Percentiles rank a stretch among this genome's conserved stretches.
These are phyloP conservation scores for Barnettozyma pratensis DNA, from an alignment of 805 yeast species.

Conservation along the genomic window DNA sequence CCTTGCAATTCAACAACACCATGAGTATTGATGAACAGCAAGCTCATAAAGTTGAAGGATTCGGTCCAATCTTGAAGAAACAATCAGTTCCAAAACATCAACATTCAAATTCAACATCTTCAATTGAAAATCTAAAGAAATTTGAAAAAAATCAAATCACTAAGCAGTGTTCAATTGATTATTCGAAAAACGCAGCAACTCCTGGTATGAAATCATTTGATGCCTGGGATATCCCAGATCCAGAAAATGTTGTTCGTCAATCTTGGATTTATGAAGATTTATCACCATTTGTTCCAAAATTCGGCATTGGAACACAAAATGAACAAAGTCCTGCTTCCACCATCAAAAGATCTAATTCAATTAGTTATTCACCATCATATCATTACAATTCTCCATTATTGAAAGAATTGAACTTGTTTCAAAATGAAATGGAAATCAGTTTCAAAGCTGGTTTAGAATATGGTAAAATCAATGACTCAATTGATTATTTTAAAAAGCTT, in stretches of 20 bases:
- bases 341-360: conserved; percentile 6
- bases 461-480: conserved; percentile 6
- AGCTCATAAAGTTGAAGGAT: background rate
- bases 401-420: conserved; percentile 8
- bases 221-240: conserved; percentile 22
- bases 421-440: conserved; percentile 9
- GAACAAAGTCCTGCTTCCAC: background rate
- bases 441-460: conserved; percentile 7
- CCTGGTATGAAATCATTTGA: conserved; percentile 3
- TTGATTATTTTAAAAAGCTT: conserved; percentile 11
- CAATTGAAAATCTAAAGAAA: conserved; percentile 19
- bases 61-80: background rate
- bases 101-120: conserved; percentile 13
- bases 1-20: conserved; percentile 8
- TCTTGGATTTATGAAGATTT: conserved; percentile 22
- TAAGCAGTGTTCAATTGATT: conserved; percentile 16
- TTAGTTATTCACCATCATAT: conserved; percentile 8
- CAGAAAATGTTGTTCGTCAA: conserved; percentile 18
- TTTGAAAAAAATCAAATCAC: conserved; percentile 20
- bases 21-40: background rate
- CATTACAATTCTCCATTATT: conserved; percentile 6
- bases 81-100: background rate
- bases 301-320: background rate
- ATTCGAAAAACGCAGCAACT: conserved; percentile 3
- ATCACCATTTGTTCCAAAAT: conserved; percentile 10